phyloP scores from a whole-genome alignment of 768 basidiomycete species.

The Pleurotus pulmonarius region DNA sequence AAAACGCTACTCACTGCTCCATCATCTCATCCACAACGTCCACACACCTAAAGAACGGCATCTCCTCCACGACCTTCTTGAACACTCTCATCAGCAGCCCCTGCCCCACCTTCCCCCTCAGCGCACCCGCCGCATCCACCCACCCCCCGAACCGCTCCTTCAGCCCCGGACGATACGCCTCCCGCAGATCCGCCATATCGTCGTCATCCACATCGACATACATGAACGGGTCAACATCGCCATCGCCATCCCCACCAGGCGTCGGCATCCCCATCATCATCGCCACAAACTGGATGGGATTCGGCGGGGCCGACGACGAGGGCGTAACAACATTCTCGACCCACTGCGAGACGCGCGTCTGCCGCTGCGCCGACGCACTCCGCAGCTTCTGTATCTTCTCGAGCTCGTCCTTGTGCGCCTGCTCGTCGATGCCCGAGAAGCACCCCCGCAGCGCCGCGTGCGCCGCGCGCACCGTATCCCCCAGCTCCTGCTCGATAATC shows the following conservation, averaged over 20 bases:
- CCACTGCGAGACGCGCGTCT: constrained; percentile 36
- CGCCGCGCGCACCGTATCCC: constrained; percentile 40
- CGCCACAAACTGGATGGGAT: constrained; percentile 49
- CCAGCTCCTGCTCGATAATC: constrained; percentile 51
- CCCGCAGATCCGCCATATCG: constrained; percentile 44
- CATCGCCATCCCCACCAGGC: constrained; percentile 26
- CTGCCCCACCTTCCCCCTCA: constrained; percentile 32
- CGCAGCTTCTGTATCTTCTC: constrained; percentile 41
- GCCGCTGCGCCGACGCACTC: constrained; percentile 32
- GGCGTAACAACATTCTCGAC: constrained; percentile 41
- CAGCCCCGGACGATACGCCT: constrained; percentile 46
- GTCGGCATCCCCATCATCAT: constrained; percentile 50
- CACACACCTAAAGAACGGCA: constrained; percentile 51
- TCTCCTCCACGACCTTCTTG: constrained; percentile 38
- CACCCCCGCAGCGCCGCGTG: constrained; percentile 36
- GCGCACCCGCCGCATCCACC: constrained; percentile 32
- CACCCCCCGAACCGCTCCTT: constrained; percentile 54
- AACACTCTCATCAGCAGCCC: constrained; percentile 37
- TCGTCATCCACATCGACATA: constrained; percentile 47
- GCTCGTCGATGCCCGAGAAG: constrained; percentile 46
- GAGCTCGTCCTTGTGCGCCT: constrained; percentile 37
- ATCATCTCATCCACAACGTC: constrained; percentile 60
- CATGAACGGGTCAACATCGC: constrained; percentile 34
- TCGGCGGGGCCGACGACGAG: constrained; percentile 20
- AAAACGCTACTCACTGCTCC: constrained; percentile 33